phyloP scores from a whole-genome alignment of 129 eudicot species.

The Gnaphalium uliginosum region DNA sequence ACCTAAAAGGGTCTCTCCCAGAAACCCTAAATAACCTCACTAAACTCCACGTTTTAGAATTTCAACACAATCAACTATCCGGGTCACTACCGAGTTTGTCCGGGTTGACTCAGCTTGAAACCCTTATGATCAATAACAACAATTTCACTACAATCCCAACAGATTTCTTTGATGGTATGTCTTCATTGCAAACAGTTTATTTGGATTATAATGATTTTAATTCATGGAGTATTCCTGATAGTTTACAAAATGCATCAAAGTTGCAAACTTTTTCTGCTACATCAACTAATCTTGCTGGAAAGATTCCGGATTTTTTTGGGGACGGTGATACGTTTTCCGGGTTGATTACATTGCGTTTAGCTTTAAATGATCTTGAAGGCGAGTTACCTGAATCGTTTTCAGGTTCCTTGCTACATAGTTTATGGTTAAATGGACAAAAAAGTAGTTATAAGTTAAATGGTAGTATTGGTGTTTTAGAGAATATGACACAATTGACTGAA shows the following conservation, averaged over 20 bases:
- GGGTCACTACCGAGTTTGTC: slow-evolving; percentile 52
- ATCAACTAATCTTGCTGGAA: slow-evolving; percentile 63
- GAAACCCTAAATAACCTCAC: slow-evolving; percentile 35
- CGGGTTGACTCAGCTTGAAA: slow-evolving; percentile 50
- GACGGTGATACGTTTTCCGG: slow-evolving; percentile 46
- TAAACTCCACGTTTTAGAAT: slow-evolving; percentile 38
- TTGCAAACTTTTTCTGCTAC: slow-evolving; percentile 55
- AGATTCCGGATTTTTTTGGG: slow-evolving; percentile 70
- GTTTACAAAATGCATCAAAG: slow-evolving; percentile 22
- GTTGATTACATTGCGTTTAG: slow-evolving; percentile 40
- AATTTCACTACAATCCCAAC: slow-evolving; percentile 38
- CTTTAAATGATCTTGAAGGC: slow-evolving; percentile 61
- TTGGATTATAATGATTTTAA: slow-evolving; percentile 30
- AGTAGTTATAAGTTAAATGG: slow-evolving; percentile 59
- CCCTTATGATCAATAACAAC: slow-evolving; percentile 39
- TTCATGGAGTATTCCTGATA: slow-evolving; percentile 28
- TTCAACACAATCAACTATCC: slow-evolving; percentile 42
- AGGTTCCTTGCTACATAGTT: slow-evolving; percentile 47
- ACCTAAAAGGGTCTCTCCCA: slow-evolving; percentile 36
- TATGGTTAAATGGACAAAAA: slow-evolving; percentile 80
- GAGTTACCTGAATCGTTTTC: slow-evolving; percentile 64
- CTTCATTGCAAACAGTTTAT: slow-evolving; percentile 30
- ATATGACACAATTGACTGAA: slow-evolving; percentile 71
- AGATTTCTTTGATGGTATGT: slow-evolving; percentile 38
- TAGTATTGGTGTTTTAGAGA: slow-evolving; percentile 55